phyloP scores from a whole-genome alignment of 371 early-diverging fungal species.

The Mucor velutinosus region DNA sequence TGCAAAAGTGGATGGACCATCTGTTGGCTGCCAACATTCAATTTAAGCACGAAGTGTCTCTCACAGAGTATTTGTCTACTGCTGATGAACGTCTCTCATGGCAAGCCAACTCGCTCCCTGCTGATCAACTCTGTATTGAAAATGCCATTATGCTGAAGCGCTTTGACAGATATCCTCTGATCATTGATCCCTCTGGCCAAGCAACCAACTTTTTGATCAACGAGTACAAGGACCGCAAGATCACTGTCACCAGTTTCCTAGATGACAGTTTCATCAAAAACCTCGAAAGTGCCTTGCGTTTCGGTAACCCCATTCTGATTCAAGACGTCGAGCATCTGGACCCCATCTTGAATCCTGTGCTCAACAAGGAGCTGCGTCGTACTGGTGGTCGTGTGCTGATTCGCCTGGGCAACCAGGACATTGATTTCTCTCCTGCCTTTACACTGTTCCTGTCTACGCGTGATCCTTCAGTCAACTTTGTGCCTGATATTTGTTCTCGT shows the following conservation, averaged over 20 bases:
- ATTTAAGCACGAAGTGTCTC: slow-evolving; percentile 82
- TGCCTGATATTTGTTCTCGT: slow-evolving; percentile 95
- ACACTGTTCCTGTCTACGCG: slow-evolving; percentile 92
- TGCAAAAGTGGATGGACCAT: slow-evolving; percentile 82
- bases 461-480: slow-evolving; percentile 91
- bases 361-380: slow-evolving; percentile 95
- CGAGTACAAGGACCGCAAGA: slow-evolving; percentile 85
- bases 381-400: slow-evolving; percentile 97
- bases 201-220: slow-evolving; percentile 89
- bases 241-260: slow-evolving; percentile 95
- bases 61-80: slow-evolving; percentile 90
- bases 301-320: slow-evolving; percentile 97
- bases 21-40: slow-evolving; percentile 74
- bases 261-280: slow-evolving; percentile 97
- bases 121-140: slow-evolving; percentile 93
- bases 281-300: slow-evolving; percentile 95
- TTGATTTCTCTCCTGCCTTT: slow-evolving; percentile 98
- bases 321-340: slow-evolving; percentile 97
- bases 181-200: slow-evolving; percentile 97
- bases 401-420: slow-evolving; percentile 94
- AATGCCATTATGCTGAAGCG: slow-evolving; percentile 97
- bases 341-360: slow-evolving; percentile 95
- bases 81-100: slow-evolving; percentile 94
- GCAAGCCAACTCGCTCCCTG: slow-evolving; percentile 86
- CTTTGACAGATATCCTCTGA: slow-evolving; percentile 93